Percentiles rank a stretch among this genome's conserved stretches.
Conservation (phyloP, 768 basidiomycete species). For the Butyriboletus loyo region DNA sequence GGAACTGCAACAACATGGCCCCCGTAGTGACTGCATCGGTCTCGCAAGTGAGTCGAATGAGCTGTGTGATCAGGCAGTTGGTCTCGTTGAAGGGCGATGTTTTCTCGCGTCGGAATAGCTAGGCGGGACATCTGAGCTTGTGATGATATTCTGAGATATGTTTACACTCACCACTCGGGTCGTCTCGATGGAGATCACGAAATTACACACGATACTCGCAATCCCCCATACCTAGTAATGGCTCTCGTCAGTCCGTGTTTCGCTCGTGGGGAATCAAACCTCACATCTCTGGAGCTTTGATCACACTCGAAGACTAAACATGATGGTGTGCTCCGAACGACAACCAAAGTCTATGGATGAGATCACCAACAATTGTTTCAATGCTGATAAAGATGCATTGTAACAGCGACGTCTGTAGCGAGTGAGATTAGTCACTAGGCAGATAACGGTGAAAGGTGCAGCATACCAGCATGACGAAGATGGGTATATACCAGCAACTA, state of each 20-base stretch:
- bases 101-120: neutral
- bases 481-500: neutral
- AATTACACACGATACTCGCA: neutral
- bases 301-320: neutral
- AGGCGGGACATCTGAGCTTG: neutral
- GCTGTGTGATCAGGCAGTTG: neutral
- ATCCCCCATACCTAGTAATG: neutral
- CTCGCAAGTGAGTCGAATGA: neutral
- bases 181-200: neutral
- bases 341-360: neutral
- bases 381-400: neutral
- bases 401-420: neutral
- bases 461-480: neutral
- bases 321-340: neutral
- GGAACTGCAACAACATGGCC: neutral
- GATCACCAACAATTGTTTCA: neutral
- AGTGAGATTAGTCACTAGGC: neutral
- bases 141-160: neutral
- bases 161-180: neutral
- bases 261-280: too few species aligned
- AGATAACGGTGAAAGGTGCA: neutral
- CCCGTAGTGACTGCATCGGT: neutral
- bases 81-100: neutral
- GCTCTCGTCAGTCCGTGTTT: neutral
- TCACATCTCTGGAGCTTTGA: neutral